Evolutionary conservation across 2,329 filamentous ascomycete genomes (phyloP), one percentile per base, ranked within the genome.

Genomic region (Talaromyces atroroseus): DNA sequence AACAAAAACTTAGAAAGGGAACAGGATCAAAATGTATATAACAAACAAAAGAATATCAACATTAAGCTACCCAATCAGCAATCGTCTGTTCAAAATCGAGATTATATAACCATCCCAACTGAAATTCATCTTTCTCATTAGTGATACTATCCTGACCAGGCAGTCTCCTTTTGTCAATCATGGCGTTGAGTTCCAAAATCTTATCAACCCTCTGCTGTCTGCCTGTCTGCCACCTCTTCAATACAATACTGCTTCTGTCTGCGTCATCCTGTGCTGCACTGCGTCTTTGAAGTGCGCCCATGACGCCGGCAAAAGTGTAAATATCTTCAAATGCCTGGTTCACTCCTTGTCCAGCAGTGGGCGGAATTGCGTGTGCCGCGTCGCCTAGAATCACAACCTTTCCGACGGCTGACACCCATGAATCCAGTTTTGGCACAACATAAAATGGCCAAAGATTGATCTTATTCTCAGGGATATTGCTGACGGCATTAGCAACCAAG

Each of bases 321-420:
- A 76, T 74, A 58, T 83, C 80, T 59, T 82, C 80, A 56, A 86
- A 79, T 1, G 79, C 81, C 62, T 84, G 77, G 1, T 80, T 81
- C 0, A 80, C 79, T 2, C 83, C 83, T 1, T 83, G 78, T 0
- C 82, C 83, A 49, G 84, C 80, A 38, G 82, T 80, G 0, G 84
- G 84, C 0, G 82, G 81, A 40, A 80, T 80, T 0, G 82, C 83
- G 64, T 87, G 84, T 0, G 84, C 84, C 0, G 84, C 82, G 63
- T 87, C 84, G 14, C 84, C 84, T 14, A 58, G 20, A 12, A 58
- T 54, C 16, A 50, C 56, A 29, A 53, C 51, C 1, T 47, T 52
- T 23, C 45, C 40, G 8, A 21, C 49, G 6, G 18, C 14, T 5
- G 54, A 52, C 5, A 52, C 45, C 57, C 54, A 59, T 1, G 45